A percentile compares a stretch with the other conserved stretches of the same genome.
Conservation (phyloP, 2,329 filamentous ascomycete genomes). For the Neopestalotiopsis sp. region DNA sequence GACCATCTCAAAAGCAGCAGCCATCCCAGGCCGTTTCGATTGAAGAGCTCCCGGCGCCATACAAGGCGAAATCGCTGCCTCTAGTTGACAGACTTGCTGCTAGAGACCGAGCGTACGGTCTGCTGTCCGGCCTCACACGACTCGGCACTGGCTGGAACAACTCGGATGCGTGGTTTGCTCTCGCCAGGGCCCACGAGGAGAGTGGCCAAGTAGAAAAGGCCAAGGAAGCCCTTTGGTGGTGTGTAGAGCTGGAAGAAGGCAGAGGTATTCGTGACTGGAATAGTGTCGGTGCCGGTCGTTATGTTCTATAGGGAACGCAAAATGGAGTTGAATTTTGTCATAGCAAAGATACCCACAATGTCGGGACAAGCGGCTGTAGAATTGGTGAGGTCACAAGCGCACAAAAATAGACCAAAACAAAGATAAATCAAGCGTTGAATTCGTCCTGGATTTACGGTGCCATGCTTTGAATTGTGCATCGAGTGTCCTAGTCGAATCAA, state of each 20-base stretch:
- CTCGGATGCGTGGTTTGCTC: constrained; percentile 89
- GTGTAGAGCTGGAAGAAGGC: constrained; percentile 90
- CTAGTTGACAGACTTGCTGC: constrained; percentile 85
- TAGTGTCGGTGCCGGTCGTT: constrained; percentile 69
- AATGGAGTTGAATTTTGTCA: background rate
- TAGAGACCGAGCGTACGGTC: constrained; percentile 84
- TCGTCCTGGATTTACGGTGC: too few relatives aligned
- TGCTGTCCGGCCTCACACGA: constrained; percentile 84
- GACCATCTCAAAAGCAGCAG: constrained; percentile 22
- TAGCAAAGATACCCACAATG: constrained; percentile 2
- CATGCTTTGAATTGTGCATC: too few relatives aligned
- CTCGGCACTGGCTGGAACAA: constrained; percentile 88
- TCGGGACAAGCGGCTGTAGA: background rate
- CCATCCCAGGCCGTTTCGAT: constrained; percentile 31
- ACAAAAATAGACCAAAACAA: background rate
- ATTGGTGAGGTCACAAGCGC: background rate
- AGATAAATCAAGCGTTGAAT: too few relatives aligned
- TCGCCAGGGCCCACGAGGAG: constrained; percentile 87
- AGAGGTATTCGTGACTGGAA: constrained; percentile 81
- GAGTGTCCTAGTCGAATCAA: too few relatives aligned
- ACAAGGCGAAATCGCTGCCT: constrained; percentile 67
- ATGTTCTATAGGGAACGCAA: constrained; percentile 58
- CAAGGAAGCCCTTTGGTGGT: constrained; percentile 96
- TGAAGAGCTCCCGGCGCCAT: constrained; percentile 55
- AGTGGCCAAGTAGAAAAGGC: constrained; percentile 86